Percentiles rank a stretch among this genome's conserved stretches.
Conservation (phyloP, 192 early-diverging fungal genomes). For the Bifiguratus adelaidae region DNA sequence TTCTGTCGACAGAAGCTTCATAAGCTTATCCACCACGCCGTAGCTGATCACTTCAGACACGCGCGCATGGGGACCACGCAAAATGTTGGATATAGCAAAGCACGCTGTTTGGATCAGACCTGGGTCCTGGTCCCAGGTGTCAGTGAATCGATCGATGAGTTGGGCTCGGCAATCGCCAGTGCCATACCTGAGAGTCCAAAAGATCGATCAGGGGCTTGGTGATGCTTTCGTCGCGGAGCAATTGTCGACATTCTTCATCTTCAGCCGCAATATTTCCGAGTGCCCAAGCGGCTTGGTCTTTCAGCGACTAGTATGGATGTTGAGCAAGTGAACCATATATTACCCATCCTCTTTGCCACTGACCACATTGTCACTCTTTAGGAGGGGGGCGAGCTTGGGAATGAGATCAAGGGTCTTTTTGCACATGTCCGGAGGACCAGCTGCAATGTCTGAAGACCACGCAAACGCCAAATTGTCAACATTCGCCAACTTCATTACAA, state of each 20-base stretch:
- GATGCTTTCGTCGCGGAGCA: slow-evolving; percentile 64
- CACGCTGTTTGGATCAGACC: slow-evolving; percentile 51
- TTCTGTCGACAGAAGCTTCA: slow-evolving; percentile 34
- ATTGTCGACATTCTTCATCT: slow-evolving; percentile 53
- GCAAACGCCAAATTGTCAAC: not conserved
- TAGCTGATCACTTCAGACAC: slow-evolving; percentile 37
- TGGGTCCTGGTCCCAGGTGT: slow-evolving; percentile 17
- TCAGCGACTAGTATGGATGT: slow-evolving; percentile 38
- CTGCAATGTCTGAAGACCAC: slow-evolving; percentile 19
- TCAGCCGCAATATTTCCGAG: slow-evolving; percentile 87
- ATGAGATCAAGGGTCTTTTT: slow-evolving; percentile 26
- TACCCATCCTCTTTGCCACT: not conserved
- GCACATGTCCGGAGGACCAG: slow-evolving; percentile 29
- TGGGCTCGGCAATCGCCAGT: not conserved
- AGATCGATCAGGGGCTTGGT: slow-evolving; percentile 63
- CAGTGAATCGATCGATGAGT: not conserved
- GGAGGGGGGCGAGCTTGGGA: slow-evolving; percentile 35
- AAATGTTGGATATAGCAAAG: slow-evolving; percentile 64
- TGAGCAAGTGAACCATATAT: not conserved
- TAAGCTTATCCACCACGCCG: slow-evolving; percentile 27
- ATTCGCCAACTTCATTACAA: not conserved
- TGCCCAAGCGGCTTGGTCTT: slow-evolving; percentile 87
- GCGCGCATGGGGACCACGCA: slow-evolving; percentile 44
- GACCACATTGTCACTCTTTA: slow-evolving; percentile 29
- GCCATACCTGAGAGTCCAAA: slow-evolving; percentile 41